Evolutionary conservation across 2,329 filamentous ascomycete species (phyloP).

Genomic region (Penicillium olsonii): DNA sequence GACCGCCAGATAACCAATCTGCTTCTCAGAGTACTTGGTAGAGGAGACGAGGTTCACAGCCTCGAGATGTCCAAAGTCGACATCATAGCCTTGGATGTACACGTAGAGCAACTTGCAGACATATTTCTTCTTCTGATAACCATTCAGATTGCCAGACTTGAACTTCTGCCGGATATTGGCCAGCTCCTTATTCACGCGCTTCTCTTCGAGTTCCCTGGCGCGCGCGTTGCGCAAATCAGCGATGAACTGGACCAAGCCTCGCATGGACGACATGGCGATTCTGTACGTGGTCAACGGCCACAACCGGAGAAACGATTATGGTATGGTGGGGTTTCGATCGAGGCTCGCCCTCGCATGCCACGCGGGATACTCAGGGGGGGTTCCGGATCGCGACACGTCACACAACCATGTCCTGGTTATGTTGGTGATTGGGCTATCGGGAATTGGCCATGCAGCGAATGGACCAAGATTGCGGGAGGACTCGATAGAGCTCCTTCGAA

Average conservation of each 20-base stretch:
- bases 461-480: neutral
- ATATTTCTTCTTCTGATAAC: conserved; percentile 99
- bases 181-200: conserved; percentile 98
- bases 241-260: conserved; percentile 94
- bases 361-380: conserved; percentile 25
- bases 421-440: conserved; percentile 16
- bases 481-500: conserved; percentile 13
- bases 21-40: conserved; percentile 97
- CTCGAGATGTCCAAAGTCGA: conserved; percentile 97
- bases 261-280: conserved; percentile 50
- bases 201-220: conserved; percentile 94
- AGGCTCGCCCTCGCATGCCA: conserved; percentile 26
- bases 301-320: neutral
- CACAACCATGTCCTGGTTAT: conserved; percentile 32
- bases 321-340: conserved; percentile 16
- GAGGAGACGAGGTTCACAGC: conserved; percentile 97
- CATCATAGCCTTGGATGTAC: conserved; percentile 98
- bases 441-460: conserved; percentile 24
- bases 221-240: conserved; percentile 93
- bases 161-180: conserved; percentile 99
- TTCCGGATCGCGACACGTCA: conserved; percentile 29
- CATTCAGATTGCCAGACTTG: conserved; percentile 89
- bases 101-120: conserved; percentile 99
- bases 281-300: neutral
- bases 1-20: conserved; percentile 97